A percentile compares a stretch with the other conserved stretches of the same genome.
Evolutionary conservation across 2,329 filamentous ascomycete species (phyloP).

Genomic region (Fusarium circinatum): DNA sequence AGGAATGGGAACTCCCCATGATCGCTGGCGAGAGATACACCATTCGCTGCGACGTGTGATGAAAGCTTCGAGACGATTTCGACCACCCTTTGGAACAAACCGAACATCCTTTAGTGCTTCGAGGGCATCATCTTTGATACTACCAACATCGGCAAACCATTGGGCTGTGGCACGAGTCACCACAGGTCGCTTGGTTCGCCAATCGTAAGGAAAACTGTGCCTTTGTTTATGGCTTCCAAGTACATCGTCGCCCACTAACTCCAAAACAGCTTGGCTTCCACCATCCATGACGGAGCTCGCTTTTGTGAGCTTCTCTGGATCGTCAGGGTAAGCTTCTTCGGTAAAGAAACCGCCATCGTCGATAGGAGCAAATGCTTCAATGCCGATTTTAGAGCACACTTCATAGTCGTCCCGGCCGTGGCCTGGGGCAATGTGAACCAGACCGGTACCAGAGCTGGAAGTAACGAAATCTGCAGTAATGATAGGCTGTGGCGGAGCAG

Average conservation of each 20-base stretch:
- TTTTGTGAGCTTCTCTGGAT: constrained; percentile 70
- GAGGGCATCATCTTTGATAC: constrained; percentile 80
- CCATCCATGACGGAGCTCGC: constrained; percentile 78
- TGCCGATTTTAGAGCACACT: constrained; percentile 75
- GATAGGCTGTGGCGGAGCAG: constrained; percentile 71
- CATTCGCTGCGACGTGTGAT: constrained; percentile 90
- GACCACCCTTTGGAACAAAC: constrained; percentile 82
- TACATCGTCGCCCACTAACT: constrained; percentile 73
- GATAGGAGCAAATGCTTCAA: constrained; percentile 83
- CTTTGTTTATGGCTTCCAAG: constrained; percentile 76
- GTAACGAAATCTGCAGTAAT: constrained; percentile 91
- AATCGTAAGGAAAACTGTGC: constrained; percentile 98
- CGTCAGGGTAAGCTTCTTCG: constrained; percentile 76
- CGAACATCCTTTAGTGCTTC: constrained; percentile 74
- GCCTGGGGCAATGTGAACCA: constrained; percentile 95
- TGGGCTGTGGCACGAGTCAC: constrained; percentile 93
- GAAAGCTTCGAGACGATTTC: constrained; percentile 82
- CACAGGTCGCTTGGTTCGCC: constrained; percentile 93
- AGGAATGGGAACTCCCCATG: constrained; percentile 97
- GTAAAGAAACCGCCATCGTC: constrained; percentile 86
- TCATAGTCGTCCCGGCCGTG: constrained; percentile 98
- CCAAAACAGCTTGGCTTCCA: constrained; percentile 75
- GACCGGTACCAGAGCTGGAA: constrained; percentile 86
- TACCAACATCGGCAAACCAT: constrained; percentile 94
- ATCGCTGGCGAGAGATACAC: constrained; percentile 96